Base-by-base conservation (phyloP, 1,139 yeast genomes). In the Pneumocystis wakefieldiae region DNA sequence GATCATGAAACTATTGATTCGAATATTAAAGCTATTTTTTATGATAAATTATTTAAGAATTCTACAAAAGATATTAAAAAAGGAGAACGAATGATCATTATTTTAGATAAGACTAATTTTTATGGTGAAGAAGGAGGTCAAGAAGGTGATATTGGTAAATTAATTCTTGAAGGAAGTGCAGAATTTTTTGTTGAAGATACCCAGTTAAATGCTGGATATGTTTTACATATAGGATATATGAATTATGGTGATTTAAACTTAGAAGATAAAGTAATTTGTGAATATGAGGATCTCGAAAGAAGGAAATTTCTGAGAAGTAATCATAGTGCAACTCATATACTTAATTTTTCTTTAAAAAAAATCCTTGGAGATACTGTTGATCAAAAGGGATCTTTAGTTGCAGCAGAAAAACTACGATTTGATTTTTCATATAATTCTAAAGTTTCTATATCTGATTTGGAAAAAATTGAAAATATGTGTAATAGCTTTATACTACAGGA, bases 111-210 rank as follows among this genome's bases (percentile, higher is more conserved):
- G 75, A 87, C 97, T 42, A 94, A 95, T 73, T 89, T 92, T 77
- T 92, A 92, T 73, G 97, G 98, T 62, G 99, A 92, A 77, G 95
- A 88, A 77, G 99, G 99, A 83, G 99, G 99, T 72, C 99, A 92
- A 79, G 97, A 89, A 76, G 86, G 81, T 73, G 99, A 92, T 74
- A 87, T 95, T 59, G 99, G 99, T 76, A 87, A 83, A 75, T 79
- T 92, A 68, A 92, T 90, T 62, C 83, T 89, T 71, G 97, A 90
- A 72, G 97, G 95, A 62, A 78, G 77, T 69, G 79, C 90, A 65
- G 97, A 91, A 74, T 92, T 92, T 75, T 83, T 83, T 66, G 97
- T 92, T 66, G 85, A 85, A 68, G 90, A 92, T 71, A 97, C 90
- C 62, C 98, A 94, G 77, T 80, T 80, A 61, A 92, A 90, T 72